Evolutionary conservation across 2,329 filamentous ascomycete genomes (phyloP).

Genomic region (Raffaelea ambrosiae): DNA sequence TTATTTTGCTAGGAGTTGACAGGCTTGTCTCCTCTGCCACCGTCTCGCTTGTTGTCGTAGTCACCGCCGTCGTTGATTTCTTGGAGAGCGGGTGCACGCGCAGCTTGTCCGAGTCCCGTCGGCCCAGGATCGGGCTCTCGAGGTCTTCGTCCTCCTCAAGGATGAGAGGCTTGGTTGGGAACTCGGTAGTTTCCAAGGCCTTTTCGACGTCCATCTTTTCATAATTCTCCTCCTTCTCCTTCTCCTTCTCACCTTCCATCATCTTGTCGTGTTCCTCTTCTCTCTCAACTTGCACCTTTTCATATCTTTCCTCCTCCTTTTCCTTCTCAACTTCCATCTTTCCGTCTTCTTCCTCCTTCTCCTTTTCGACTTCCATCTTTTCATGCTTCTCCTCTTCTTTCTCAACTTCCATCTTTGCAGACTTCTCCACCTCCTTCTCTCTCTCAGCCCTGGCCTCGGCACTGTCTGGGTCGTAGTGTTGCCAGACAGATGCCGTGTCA

Average conservation of each 20-base stretch:
- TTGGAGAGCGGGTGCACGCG: constrained; percentile 8
- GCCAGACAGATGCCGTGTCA: too few species aligned
- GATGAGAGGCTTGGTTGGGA: neutral
- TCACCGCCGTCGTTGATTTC: neutral
- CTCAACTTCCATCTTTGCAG: neutral
- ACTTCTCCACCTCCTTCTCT: neutral
- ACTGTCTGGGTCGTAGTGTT: too few species aligned
- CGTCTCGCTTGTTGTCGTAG: neutral
- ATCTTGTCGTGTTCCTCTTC: neutral
- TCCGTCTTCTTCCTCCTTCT: neutral
- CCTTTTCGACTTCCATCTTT: neutral
- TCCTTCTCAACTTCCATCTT: neutral
- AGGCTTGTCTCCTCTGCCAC: neutral
- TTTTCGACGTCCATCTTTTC: neutral
- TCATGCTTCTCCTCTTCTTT: neutral
- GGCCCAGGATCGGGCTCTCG: constrained; percentile 20
- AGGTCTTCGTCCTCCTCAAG: constrained; percentile 11
- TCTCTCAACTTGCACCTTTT: too few species aligned
- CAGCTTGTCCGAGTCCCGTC: constrained; percentile 20
- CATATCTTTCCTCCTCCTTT: neutral
- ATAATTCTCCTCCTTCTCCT: neutral
- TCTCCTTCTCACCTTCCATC: neutral
- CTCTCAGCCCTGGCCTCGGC: neutral
- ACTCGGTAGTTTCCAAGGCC: neutral
- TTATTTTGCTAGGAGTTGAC: constrained; percentile 6